phyloP scores from a whole-genome alignment of 306 rosid genomes.

The Styphnolobium japonicum region DNA sequence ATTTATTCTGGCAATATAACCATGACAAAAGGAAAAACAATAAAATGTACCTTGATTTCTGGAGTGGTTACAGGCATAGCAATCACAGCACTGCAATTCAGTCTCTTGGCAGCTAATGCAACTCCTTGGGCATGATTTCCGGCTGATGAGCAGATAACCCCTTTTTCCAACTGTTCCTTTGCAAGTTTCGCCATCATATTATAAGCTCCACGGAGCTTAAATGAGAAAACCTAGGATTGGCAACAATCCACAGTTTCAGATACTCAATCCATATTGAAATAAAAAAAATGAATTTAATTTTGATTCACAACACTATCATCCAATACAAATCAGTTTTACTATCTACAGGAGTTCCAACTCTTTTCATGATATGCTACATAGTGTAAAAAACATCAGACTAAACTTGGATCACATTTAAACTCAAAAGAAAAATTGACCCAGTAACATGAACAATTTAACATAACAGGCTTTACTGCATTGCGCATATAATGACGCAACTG shows the following conservation, averaged over 20 bases:
- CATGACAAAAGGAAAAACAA: background rate
- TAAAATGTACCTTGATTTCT: constrained; percentile 68
- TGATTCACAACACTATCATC: too few species aligned
- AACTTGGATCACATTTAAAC: too few species aligned
- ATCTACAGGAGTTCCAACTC: too few species aligned
- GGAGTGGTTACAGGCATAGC: constrained; percentile 94
- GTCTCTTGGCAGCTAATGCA: constrained; percentile 80
- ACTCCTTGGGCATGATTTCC: constrained; percentile 99
- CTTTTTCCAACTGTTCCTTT: constrained; percentile 59
- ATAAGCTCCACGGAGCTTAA: constrained; percentile 96
- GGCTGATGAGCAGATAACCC: constrained; percentile 96
- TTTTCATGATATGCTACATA: too few species aligned
- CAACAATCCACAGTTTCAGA: constrained; percentile 3
- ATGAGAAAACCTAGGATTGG: constrained; percentile 72
- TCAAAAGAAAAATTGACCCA: background rate
- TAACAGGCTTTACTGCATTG: background rate
- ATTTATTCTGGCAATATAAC: background rate
- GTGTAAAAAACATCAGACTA: too few species aligned
- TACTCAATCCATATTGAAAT: background rate
- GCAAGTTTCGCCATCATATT: constrained; percentile 95
- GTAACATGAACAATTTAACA: background rate
- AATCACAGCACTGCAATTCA: constrained; percentile 76
- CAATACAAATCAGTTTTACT: too few species aligned
- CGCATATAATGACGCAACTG: background rate
- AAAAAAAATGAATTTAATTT: too few species aligned